Conservation (phyloP, 495 filamentous ascomycete species). For the Apiosordaria backusii region DNA sequence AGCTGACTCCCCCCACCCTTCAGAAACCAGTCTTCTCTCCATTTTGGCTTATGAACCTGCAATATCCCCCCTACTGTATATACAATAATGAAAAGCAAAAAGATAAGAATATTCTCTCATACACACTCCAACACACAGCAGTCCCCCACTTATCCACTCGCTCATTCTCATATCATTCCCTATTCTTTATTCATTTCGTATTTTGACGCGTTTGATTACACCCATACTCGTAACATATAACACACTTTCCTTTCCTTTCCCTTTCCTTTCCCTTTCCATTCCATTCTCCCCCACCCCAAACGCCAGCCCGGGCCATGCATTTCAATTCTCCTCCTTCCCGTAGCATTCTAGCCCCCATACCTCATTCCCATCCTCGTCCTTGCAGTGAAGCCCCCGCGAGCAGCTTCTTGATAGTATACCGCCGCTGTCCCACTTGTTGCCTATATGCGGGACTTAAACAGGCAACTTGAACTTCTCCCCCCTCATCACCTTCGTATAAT, state of each 20-base stretch:
- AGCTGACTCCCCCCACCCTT: too few species aligned
- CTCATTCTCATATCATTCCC: too few species aligned
- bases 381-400: too few species aligned
- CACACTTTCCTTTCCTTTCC: background rate
- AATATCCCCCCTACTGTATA: background rate
- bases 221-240: background rate
- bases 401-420: too few species aligned
- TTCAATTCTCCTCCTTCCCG: background rate
- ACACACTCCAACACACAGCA: too few species aligned
- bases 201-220: background rate
- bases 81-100: background rate
- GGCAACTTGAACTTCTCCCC: constrained; percentile 86
- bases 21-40: background rate
- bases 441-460: constrained; percentile 54
- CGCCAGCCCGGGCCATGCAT: background rate
- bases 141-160: too few species aligned
- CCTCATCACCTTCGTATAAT: constrained; percentile 91
- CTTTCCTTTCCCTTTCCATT: background rate
- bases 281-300: background rate
- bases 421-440: too few species aligned
- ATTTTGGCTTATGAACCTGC: background rate
- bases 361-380: too few species aligned
- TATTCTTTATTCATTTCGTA: background rate
- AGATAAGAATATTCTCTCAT: background rate
- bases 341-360: too few species aligned